Base-by-base conservation (phyloP, 1,139 yeast genomes). In the Chernovozyma sophiae-reginae region DNA sequence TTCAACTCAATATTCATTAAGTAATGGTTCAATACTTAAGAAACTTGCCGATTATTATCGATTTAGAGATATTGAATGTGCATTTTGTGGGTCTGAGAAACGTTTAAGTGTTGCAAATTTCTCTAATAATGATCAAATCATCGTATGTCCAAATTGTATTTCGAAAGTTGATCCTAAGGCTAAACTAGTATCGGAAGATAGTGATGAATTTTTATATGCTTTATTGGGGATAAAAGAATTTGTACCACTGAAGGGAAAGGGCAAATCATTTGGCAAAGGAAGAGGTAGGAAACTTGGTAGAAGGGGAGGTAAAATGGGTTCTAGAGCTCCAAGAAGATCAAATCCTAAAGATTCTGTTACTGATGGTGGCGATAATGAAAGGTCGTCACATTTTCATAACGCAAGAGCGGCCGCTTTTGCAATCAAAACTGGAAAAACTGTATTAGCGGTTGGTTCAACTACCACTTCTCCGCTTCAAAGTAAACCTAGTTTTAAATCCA, bases 11-110 rank as follows among this genome's bases (percentile, higher is more conserved):
- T 77, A 77, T 43, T 61, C 77, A 3, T 52, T 76, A 7, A 60
- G 72, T 3, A 79, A 78, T 47, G 84, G 83, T 2, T 72, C 81
- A 0, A 58, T 79, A 16, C 65, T 79, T 48, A 58, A 57, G 40
- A 74, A 66, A 46, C 57, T 77, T 44, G 63, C 63, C 2, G 73
- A 65, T 36, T 79, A 77, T 48, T 57, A 58, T 42, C 66, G 60
- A 34, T 72, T 75, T 33, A 58, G 82, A 53, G 80, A 76, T 45
- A 58, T 77, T 30, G 62, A 58, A 36, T 79, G 84, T 53, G 42
- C 47, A 2, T 40, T 53, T 11, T 78, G 83, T 58, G 65, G 60
- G 4, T 50, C 44, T 24, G 79, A 74, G 29, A 45, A 55, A 1
- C 52, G 64, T 35, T 55, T 78, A 40, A 61, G 52, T 38, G 77